Evolutionary conservation across 176 grass and related monocot species (phyloP).

Genomic region (Puccinellia tenuiflora): DNA sequence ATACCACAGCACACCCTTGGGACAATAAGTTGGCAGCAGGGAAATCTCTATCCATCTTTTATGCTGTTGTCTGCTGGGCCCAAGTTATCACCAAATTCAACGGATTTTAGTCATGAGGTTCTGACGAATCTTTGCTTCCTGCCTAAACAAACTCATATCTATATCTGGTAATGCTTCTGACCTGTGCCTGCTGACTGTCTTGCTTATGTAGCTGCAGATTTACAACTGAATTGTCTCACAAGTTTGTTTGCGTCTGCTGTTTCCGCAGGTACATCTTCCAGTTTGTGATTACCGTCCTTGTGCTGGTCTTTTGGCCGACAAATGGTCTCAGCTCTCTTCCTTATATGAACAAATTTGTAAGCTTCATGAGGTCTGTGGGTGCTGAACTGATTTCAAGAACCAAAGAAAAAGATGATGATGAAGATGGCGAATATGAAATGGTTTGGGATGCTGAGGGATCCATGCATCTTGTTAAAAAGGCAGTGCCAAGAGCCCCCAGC

Average conservation of each 20-base stretch:
- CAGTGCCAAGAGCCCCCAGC: constrained; percentile 2
- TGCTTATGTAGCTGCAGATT: not conserved
- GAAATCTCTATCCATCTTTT: constrained; percentile 95
- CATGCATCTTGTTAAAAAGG: constrained; percentile 87
- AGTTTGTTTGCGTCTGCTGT: constrained; percentile 21
- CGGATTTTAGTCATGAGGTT: constrained; percentile 46
- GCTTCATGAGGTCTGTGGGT: constrained; percentile 46
- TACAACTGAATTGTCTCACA: constrained; percentile 1
- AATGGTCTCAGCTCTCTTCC: constrained; percentile 68
- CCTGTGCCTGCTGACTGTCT: not conserved
- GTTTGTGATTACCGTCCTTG: constrained; percentile 59
- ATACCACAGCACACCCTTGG: constrained; percentile 79
- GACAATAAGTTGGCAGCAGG: constrained; percentile 91
- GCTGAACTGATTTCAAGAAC: constrained; percentile 54
- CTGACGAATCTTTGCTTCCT: constrained; percentile 75
- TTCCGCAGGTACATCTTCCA: constrained; percentile 79
- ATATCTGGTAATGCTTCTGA: constrained; percentile 59
- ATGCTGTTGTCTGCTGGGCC: constrained; percentile 75
- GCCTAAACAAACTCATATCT: constrained; percentile 92
- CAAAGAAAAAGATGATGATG: constrained; percentile 86
- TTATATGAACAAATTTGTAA: constrained; percentile 33
- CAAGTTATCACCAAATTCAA: constrained; percentile 51
- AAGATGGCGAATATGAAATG: constrained; percentile 92
- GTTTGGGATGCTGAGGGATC: constrained; percentile 86
- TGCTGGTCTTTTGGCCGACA: constrained; percentile 75